Conservation (phyloP, 176 grass and related monocot species). For the Calamus simplicifolius region DNA sequence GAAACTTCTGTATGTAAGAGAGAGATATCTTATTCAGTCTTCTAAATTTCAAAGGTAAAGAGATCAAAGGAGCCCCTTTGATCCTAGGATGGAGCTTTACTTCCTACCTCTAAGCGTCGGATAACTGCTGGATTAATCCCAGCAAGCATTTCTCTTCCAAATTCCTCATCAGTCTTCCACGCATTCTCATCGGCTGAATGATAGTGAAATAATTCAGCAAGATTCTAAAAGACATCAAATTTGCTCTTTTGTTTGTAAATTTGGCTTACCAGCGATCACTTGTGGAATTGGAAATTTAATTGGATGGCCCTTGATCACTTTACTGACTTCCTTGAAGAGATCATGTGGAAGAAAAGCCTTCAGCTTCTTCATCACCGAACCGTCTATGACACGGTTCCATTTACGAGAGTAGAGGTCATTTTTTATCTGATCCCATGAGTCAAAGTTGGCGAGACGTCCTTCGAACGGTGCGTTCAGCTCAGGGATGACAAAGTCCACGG, state of each 20-base stretch:
- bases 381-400: constrained; percentile 12
- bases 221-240: too few species aligned
- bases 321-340: constrained; percentile 47
- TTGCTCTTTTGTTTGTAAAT: background rate
- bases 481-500: constrained; percentile 68
- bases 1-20: constrained; percentile 41
- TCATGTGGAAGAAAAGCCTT: constrained; percentile 54
- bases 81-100: background rate
- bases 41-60: too few species aligned
- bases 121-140: constrained; percentile 74
- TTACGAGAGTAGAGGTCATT: constrained; percentile 49
- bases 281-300: constrained; percentile 65
- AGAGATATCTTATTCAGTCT: background rate
- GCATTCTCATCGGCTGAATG: constrained; percentile 44
- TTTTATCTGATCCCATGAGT: constrained; percentile 46
- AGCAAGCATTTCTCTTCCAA: constrained; percentile 82
- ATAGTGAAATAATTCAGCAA: background rate
- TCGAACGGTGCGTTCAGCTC: constrained; percentile 47
- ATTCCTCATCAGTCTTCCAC: constrained; percentile 86
- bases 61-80: background rate
- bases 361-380: constrained; percentile 42
- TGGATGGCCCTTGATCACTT: constrained; percentile 48
- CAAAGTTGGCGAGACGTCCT: constrained; percentile 47
- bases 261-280: constrained; percentile 54
- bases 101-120: constrained; percentile 47